Evolutionary conservation across 2,329 filamentous ascomycete genomes (phyloP).

Genomic region (Calonectria crousiana): DNA sequence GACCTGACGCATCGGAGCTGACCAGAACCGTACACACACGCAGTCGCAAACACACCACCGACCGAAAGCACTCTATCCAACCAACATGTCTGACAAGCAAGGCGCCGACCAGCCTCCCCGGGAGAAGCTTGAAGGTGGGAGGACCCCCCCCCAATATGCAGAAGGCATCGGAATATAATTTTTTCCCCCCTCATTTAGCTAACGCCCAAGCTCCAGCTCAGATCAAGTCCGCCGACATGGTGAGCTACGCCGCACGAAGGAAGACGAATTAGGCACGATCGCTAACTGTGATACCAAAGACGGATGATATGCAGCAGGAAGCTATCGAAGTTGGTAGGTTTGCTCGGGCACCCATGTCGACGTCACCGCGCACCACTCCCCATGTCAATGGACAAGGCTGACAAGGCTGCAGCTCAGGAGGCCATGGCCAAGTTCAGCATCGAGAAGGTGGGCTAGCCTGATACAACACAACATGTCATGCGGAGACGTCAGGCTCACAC

Average conservation of each 20-base stretch:
- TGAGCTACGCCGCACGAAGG: constrained; percentile 59
- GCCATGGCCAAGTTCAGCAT: constrained; percentile 74
- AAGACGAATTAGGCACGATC: constrained; percentile 23
- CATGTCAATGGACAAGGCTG: constrained; percentile 36
- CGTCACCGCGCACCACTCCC: constrained; percentile 11
- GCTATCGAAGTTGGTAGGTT: constrained; percentile 93
- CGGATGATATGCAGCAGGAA: constrained; percentile 96
- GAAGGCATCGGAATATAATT: neutral
- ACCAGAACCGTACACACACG: constrained; percentile 3
- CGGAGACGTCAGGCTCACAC: constrained; percentile 31
- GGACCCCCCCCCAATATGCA: constrained; percentile 9
- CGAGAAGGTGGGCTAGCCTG: constrained; percentile 63
- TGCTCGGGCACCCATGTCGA: constrained; percentile 17
- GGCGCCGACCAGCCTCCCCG: constrained; percentile 59
- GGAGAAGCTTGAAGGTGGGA: constrained; percentile 82
- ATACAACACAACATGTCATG: constrained; percentile 1
- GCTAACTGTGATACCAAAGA: constrained; percentile 66
- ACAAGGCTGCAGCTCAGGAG: constrained; percentile 64
- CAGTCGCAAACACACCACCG: constrained; percentile 3
- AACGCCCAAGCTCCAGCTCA: constrained; percentile 73
- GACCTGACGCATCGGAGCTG: constrained; percentile 17
- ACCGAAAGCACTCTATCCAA: constrained; percentile 8
- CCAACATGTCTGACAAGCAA: constrained; percentile 55
- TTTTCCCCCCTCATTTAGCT: constrained; percentile 1
- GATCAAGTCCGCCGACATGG: constrained; percentile 99